A percentile compares a stretch with the other conserved stretches of the same genome.
phyloP scores from a whole-genome alignment of 441 rosid species.

The Erodium moschatum region DNA sequence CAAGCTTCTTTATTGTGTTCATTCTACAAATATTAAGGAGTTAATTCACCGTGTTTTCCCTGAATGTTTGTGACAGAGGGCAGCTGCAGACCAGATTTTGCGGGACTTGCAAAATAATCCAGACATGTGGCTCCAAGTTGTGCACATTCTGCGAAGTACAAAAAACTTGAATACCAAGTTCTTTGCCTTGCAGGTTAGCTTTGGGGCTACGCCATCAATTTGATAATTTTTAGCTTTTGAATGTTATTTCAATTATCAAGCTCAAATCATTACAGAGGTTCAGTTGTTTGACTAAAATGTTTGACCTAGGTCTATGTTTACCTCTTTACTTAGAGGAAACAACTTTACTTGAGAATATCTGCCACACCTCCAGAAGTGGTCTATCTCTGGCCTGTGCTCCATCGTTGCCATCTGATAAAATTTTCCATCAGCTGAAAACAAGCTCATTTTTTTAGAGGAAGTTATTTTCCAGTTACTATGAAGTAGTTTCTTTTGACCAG shows the following conservation, averaged over 20 bases:
- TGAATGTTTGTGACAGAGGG: slow-evolving; percentile 45
- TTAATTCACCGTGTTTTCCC: slow-evolving; percentile 2
- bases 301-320: background rate
- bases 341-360: background rate
- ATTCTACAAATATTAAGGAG: background rate
- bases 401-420: background rate
- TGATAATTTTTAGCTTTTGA: background rate
- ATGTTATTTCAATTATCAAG: background rate
- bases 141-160: slow-evolving; percentile 75
- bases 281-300: background rate
- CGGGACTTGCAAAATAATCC: slow-evolving; percentile 94
- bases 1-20: background rate
- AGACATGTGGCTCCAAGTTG: slow-evolving; percentile 99
- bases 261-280: background rate
- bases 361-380: background rate
- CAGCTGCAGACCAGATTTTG: slow-evolving; percentile 89
- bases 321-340: background rate
- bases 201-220: background rate
- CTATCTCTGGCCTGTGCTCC: background rate
- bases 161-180: slow-evolving; percentile 89
- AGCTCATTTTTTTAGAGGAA: background rate
- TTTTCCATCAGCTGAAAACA: background rate
- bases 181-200: slow-evolving; percentile 85
- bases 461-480: background rate
- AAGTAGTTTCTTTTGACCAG: background rate